Evolutionary conservation across 257 asterid genomes (phyloP), one percentile per base, ranked within the genome.

Genomic region (Cruciata laevipes): DNA sequence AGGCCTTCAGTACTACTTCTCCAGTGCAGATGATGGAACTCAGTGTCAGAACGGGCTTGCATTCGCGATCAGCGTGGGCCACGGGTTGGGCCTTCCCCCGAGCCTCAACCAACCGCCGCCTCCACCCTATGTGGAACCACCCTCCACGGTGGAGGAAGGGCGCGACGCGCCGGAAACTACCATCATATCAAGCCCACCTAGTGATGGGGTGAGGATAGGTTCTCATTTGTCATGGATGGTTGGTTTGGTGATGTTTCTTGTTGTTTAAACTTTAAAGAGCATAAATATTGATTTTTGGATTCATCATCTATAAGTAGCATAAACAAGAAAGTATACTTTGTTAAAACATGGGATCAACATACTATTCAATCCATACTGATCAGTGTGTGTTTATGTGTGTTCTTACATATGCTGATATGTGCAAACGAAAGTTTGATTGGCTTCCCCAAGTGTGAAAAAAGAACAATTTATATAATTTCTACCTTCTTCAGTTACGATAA

Each of bases 61-160:
- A 61, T 89, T 92, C 40, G 55, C 67, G 75, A 86, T 92, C 76
- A 89, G 76, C 44, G 98, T 91, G 70, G 51, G 38, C 30, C 87
- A 60, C 42, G 98, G 98, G 17, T 61, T 69, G 7, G 98, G 98
- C 9, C 97, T 92, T 62, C 97, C 98, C 1, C 97, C 89, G 0
- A 86, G 82, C 80, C 98, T 92, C 75, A 89, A 80, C 78, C 85
- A 81, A 24, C 96, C 97, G 0, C 96, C 96, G 8, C 98, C 97
- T 61, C 98, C 96, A 2, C 85, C 87, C 6, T 87, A 84, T 60
- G 84, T 77, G 35, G 87, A 84, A 6, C 98, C 98, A 0, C 96
- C 97, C 3, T 77, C 73, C 17, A 14, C 83, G 3, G 67, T 72
- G 0, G 83, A 74, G 2, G 81, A 68, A 38, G 83, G 82, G 25